phyloP scores from a whole-genome alignment of 2,329 filamentous ascomycete species.

The Sclerotinia nivalis region DNA sequence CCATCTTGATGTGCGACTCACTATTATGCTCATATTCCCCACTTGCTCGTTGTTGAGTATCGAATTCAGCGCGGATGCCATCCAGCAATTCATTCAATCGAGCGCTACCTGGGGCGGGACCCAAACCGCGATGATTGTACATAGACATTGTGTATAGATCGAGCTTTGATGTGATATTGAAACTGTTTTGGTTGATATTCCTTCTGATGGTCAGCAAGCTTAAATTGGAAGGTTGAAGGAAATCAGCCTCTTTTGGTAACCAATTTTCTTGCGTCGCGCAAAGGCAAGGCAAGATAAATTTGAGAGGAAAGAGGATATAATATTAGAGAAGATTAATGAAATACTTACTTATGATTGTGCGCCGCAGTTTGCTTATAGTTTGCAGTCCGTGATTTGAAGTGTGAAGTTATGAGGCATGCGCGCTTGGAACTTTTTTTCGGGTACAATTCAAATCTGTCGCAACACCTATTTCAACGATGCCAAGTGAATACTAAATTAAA shows the following conservation, averaged over 20 bases:
- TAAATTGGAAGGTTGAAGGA: background rate
- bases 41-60: constrained; percentile 75
- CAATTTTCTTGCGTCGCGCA: constrained; percentile 8
- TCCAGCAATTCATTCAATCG: constrained; percentile 92
- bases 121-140: constrained; percentile 90
- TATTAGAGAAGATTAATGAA: background rate
- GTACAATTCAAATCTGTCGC: constrained; percentile 2
- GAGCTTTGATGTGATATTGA: background rate
- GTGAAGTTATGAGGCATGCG: constrained; percentile 3
- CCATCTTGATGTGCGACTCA: constrained; percentile 54
- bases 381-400: background rate
- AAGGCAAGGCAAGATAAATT: background rate
- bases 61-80: constrained; percentile 86
- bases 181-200: background rate
- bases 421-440: constrained; percentile 8
- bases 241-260: background rate
- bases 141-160: constrained; percentile 59
- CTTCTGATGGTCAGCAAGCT: constrained; percentile 5
- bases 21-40: constrained; percentile 92
- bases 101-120: constrained; percentile 61
- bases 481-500: constrained; percentile 2
- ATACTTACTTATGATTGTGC: constrained; percentile 2
- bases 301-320: background rate
- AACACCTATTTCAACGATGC: constrained; percentile 17
- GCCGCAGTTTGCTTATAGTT: background rate